Evolutionary conservation across 768 basidiomycete genomes (phyloP).

Genomic region (Pisolithus orientalis): DNA sequence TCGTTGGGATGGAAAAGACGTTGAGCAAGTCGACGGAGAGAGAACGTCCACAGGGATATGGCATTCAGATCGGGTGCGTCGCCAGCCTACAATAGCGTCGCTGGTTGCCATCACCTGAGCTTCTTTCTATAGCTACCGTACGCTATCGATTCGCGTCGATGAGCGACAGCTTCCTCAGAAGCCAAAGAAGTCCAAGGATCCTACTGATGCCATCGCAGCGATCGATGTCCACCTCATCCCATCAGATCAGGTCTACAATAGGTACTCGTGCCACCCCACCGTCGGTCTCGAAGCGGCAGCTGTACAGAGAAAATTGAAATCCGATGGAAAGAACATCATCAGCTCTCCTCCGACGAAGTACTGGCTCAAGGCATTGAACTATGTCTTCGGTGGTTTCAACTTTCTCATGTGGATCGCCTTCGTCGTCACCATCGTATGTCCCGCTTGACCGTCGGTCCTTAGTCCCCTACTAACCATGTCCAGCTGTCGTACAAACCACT

Average conservation of each 20-base stretch:
- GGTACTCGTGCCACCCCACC: conserved; percentile 37
- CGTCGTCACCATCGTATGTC: conserved; percentile 38
- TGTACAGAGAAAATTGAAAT: conserved; percentile 31
- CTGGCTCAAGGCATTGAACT: conserved; percentile 45
- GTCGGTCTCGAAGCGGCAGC: conserved; percentile 44
- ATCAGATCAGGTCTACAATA: conserved; percentile 35
- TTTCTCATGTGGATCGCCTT: conserved; percentile 51
- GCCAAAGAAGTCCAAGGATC: conserved; percentile 21
- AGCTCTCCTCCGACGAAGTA: conserved; percentile 42
- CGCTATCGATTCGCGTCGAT: conserved; percentile 40
- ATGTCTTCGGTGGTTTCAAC: conserved; percentile 55
- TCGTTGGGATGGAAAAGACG: no score
- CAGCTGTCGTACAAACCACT: conserved; percentile 49
- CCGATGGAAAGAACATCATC: conserved; percentile 43
- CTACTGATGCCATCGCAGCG: conserved; percentile 33
- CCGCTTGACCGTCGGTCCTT: not conserved
- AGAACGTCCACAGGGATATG: conserved; percentile 13
- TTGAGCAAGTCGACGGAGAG: not conserved
- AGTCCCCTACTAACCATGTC: conserved; percentile 8
- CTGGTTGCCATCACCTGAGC: not conserved
- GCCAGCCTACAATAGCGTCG: not conserved
- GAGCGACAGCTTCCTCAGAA: conserved; percentile 17
- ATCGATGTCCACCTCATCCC: conserved; percentile 45
- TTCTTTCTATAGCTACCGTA: conserved; percentile 30
- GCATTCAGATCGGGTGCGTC: conserved; percentile 24